Conservation (phyloP, 345 rosid genomes). For the Hypericum perforatum region DNA sequence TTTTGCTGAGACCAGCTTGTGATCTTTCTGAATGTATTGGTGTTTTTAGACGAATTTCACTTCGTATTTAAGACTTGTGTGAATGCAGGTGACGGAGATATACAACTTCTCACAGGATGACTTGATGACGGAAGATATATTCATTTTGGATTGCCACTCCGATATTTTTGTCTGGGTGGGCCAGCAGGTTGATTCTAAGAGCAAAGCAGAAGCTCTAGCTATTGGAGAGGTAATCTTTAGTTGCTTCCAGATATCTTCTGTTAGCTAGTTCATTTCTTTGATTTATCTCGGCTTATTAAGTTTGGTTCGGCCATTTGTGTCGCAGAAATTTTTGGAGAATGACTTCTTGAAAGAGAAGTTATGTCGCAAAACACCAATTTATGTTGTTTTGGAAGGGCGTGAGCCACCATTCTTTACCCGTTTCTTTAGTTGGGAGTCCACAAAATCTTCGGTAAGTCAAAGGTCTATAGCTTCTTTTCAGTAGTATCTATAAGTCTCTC, state of each 20-base stretch:
- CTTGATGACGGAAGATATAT: slow-evolving; percentile 75
- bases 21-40: too few relatives aligned
- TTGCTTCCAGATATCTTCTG: too few relatives aligned
- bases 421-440: slow-evolving; percentile 69
- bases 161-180: slow-evolving; percentile 75
- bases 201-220: slow-evolving; percentile 40
- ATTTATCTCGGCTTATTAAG: slow-evolving; percentile 3
- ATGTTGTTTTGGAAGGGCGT: slow-evolving; percentile 60
- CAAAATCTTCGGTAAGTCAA: slow-evolving; percentile 55
- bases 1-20: too few relatives aligned
- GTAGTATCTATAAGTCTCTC: not conserved
- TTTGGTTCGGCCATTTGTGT: not conserved
- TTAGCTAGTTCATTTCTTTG: not conserved
- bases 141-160: slow-evolving; percentile 47
- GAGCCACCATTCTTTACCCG: slow-evolving; percentile 74
- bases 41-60: too few relatives aligned
- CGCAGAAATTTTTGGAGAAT: slow-evolving; percentile 60
- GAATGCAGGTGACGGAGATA: slow-evolving; percentile 57
- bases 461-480: too few relatives aligned
- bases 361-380: slow-evolving; percentile 45
- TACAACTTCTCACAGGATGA: slow-evolving; percentile 83
- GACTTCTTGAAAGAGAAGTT: slow-evolving; percentile 48
- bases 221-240: slow-evolving; percentile 46
- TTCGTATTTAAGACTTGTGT: too few relatives aligned
- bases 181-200: slow-evolving; percentile 36